Percentiles rank a stretch among this genome's conserved stretches.
Evolutionary conservation across 306 rosid genomes (phyloP).

Genomic region (Cercis canadensis): DNA sequence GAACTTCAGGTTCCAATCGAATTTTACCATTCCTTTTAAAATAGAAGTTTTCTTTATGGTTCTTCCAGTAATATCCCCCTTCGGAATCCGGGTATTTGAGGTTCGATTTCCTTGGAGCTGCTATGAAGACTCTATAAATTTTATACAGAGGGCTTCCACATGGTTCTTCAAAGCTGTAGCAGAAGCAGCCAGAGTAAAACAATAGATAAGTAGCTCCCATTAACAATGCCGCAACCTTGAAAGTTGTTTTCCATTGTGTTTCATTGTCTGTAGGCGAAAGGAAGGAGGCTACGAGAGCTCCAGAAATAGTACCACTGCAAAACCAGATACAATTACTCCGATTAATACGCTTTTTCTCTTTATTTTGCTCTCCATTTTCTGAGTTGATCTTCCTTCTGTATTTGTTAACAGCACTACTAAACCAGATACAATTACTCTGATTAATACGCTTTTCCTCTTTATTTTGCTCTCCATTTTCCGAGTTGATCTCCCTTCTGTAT

Average conservation of each 20-base stretch:
- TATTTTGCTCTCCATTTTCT: no score
- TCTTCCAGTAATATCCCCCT: conserved; percentile 1
- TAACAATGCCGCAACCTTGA: background rate
- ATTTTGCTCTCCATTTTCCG: no score
- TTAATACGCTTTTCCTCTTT: no score
- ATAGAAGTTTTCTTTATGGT: background rate
- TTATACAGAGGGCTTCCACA: background rate
- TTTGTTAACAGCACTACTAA: no score
- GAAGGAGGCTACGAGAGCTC: accelerated
- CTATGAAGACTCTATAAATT: background rate
- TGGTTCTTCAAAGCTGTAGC: background rate
- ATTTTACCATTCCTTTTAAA: no score
- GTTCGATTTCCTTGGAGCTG: background rate
- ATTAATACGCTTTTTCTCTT: no score
- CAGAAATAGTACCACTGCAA: background rate
- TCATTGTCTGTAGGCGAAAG: no score
- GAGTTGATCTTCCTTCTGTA: no score
- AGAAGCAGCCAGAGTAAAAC: background rate
- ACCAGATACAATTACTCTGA: no score
- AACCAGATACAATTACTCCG: background rate
- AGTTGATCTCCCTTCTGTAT: no score
- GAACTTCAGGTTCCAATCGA: no score
- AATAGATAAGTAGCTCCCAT: background rate
- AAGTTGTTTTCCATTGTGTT: background rate
- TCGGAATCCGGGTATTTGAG: background rate